Percentiles rank a stretch among this genome's conserved stretches.
Evolutionary conservation across 495 filamentous ascomycete species (phyloP).

Genomic region (Astrothelium subdiscretum): DNA sequence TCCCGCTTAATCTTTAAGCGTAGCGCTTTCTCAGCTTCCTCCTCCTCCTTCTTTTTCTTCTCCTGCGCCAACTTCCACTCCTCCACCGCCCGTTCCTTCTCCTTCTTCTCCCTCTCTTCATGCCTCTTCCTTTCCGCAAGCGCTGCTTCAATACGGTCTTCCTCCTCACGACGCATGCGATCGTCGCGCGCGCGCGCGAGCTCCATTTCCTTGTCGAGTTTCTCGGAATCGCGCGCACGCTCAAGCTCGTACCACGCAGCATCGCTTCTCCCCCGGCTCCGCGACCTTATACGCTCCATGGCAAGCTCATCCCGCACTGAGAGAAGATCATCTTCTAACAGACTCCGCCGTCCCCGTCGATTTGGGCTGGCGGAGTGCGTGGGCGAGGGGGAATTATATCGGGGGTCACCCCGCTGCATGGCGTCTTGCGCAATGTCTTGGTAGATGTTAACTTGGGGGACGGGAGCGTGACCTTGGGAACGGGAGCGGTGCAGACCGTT

Average conservation of each 20-base stretch:
- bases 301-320: slow-evolving; percentile 21
- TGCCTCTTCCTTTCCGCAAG: background rate
- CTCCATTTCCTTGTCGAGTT: slow-evolving; percentile 9
- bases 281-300: slow-evolving; percentile 11
- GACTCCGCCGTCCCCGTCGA: slow-evolving; percentile 7
- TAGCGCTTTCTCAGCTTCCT: slow-evolving; percentile 10
- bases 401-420: slow-evolving; percentile 3
- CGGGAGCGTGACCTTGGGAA: slow-evolving; percentile 24
- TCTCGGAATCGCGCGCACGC: slow-evolving; percentile 13
- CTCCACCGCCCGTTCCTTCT: slow-evolving; percentile 5
- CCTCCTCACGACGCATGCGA: slow-evolving; percentile 7
- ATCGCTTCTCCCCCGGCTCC: slow-evolving; percentile 20
- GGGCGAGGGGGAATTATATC: background rate
- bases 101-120: slow-evolving; percentile 12
- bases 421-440: slow-evolving; percentile 19
- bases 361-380: slow-evolving; percentile 6
- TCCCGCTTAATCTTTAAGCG: slow-evolving; percentile 10
- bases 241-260: slow-evolving; percentile 11
- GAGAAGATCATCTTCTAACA: slow-evolving; percentile 18
- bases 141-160: slow-evolving; percentile 2
- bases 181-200: slow-evolving; percentile 17
- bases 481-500: slow-evolving; percentile 24
- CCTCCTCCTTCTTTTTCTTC: slow-evolving; percentile 5
- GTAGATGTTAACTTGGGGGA: slow-evolving; percentile 27
- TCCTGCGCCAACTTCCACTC: slow-evolving; percentile 13